These are phyloP conservation scores for Agrostemma githago DNA, from an alignment of 148 eudicot species.

Conservation along the genomic window DNA sequence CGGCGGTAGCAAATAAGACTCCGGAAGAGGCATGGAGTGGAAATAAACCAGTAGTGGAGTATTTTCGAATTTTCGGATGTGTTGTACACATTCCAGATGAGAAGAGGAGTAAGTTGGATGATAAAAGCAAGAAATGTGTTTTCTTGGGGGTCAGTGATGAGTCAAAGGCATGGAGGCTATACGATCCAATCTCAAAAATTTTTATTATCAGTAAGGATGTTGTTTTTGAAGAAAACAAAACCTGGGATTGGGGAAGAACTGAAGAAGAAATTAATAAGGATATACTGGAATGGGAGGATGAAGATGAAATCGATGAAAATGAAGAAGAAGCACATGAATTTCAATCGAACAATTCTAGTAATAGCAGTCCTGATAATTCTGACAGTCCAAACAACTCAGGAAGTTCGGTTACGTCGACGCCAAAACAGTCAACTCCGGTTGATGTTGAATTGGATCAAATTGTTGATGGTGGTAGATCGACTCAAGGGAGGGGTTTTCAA, in stretches of 20 bases:
- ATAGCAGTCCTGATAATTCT: neutral
- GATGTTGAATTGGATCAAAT: neutral
- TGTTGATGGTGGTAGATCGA: neutral
- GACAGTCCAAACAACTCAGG: neutral
- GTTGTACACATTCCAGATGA: no score
- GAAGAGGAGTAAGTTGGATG: no score
- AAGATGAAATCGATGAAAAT: neutral
- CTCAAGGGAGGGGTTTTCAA: neutral
- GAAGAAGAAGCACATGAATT: no score
- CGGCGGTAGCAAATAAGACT: neutral
- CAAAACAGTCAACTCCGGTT: neutral
- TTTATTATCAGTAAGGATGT: neutral
- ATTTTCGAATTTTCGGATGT: neutral
- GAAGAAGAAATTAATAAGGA: neutral
- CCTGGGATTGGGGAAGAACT: neutral
- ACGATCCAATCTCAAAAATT: neutral
- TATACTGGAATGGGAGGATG: neutral
- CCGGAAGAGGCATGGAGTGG: conserved; percentile 13
- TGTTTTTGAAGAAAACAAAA: neutral
- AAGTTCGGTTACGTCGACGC: neutral
- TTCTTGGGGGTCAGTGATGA: no score
- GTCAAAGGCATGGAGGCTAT: no score
- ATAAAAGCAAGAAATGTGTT: no score
- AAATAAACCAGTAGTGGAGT: neutral
- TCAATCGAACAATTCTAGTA: neutral